Base-by-base conservation (phyloP, 1,284 basidiomycete species). In the Trametes hirsuta region DNA sequence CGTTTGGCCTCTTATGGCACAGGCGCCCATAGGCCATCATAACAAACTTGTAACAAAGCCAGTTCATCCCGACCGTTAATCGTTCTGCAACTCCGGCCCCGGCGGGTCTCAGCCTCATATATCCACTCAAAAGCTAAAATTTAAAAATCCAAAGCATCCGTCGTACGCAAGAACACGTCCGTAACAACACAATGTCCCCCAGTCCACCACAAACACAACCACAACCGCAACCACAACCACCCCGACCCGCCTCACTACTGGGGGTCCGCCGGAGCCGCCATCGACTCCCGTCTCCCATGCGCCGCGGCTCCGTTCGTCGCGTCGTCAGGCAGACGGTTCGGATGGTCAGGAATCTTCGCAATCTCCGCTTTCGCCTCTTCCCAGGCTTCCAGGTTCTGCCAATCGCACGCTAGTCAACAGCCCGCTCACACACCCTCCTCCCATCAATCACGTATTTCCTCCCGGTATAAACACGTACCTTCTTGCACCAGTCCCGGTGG, bases 401-500 rank as follows among this genome's bases (percentile, higher is more conserved):
- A 59, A 47, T 36, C n/a, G n/a, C 21, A 35, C 42, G 36, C 24
- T 30, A 5, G 6, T 54, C 35, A 53, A 47, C 52, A 22, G 14
- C 6, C 21, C 15, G 46, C 30, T 30, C 30, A 30, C 30, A 30
- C 30, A 30, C 30, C 4, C 30, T 8, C 8, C 30, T 42, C 22
- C 24, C 5, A 24, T 30, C 35, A 12, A 8, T 12, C 30, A 49
- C 1, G 11, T 18, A 14, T 11, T 5, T 34, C 36, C 14, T 74
- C 78, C 55, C 18, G 35, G 34, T 8, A 30, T 30, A 8, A 30
- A 30, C 36, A 22, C 48, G 14, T 63, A 94, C 95, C 86, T 95
- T 93, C 77, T 91, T 87, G 73, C 95, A 97, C 93, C 95, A 98
- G 65, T 99, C 97, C 50, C 92, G 85, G 74, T 99, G 97, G 62